Conservation (phyloP, 202 grass and related monocot species). For the Eragrostis tef region DNA sequence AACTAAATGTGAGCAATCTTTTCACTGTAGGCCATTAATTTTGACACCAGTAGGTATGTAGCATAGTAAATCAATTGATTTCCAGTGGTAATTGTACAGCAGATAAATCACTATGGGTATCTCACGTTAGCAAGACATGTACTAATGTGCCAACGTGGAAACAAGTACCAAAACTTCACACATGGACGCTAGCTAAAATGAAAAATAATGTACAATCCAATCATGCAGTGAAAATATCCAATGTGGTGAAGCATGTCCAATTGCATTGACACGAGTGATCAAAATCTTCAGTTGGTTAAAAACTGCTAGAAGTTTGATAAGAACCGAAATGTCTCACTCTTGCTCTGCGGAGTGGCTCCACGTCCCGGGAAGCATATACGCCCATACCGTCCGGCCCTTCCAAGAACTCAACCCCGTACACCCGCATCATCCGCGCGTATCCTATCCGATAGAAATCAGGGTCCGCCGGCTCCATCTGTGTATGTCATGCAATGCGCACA, state of each 20-base stretch:
- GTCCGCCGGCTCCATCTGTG: slow-evolving; percentile 80
- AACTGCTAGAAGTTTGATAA: not conserved
- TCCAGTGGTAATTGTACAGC: not conserved
- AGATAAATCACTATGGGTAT: not conserved
- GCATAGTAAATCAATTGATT: not conserved
- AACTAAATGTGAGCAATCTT: not conserved
- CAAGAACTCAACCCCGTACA: slow-evolving; percentile 85
- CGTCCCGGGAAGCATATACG: slow-evolving; percentile 82
- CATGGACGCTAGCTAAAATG: not conserved
- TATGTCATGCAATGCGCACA: not conserved
- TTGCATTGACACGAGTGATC: not conserved
- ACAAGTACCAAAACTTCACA: not conserved
- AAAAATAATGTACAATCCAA: not conserved
- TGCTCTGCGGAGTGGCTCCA: slow-evolving; percentile 73
- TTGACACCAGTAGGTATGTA: not conserved
- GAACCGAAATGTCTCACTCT: slow-evolving; percentile 53
- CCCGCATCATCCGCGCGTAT: slow-evolving; percentile 77
- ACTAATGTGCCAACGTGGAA: not conserved
- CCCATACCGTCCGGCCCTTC: slow-evolving; percentile 88
- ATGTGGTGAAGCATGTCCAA: not conserved
- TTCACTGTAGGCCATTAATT: not conserved
- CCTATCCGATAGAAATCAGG: slow-evolving; percentile 94
- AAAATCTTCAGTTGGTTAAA: not conserved
- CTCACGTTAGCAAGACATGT: not conserved
- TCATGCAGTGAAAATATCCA: no score